Conservation (phyloP, 2,329 filamentous ascomycete species). For the Hymenoscyphus scutula region DNA sequence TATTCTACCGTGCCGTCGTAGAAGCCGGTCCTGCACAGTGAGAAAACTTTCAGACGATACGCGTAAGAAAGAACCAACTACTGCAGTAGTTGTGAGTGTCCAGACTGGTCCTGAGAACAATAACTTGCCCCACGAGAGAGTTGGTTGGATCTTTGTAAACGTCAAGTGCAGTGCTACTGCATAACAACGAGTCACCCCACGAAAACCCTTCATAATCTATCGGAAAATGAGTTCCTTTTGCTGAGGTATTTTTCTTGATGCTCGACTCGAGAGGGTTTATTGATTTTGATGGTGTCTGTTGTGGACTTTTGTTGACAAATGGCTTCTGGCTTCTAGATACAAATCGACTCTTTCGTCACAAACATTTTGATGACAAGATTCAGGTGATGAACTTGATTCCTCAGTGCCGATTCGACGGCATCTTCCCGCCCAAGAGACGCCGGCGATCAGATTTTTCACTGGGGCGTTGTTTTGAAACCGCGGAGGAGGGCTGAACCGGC, state of each 20-base stretch:
- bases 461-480: conserved; percentile 1
- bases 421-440: not conserved
- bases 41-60: too few species aligned
- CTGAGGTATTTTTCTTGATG: not conserved
- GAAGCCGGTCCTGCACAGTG: not conserved
- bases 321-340: not conserved
- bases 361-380: not conserved
- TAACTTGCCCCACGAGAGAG: too few species aligned
- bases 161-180: conserved; percentile 2
- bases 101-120: not conserved
- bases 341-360: not conserved
- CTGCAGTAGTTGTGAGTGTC: not conserved
- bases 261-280: too few species aligned
- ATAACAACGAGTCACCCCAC: not conserved
- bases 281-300: not conserved
- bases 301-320: not conserved
- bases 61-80: not conserved
- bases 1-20: not conserved
- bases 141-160: too few species aligned
- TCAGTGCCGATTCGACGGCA: not conserved
- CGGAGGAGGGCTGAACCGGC: not conserved
- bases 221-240: not conserved
- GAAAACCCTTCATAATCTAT: not conserved
- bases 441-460: not conserved
- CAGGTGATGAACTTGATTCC: not conserved